These are phyloP conservation scores for Aureobasidium leucospermi DNA, from an alignment of 2,329 filamentous ascomycete species.

Conservation along the genomic window DNA sequence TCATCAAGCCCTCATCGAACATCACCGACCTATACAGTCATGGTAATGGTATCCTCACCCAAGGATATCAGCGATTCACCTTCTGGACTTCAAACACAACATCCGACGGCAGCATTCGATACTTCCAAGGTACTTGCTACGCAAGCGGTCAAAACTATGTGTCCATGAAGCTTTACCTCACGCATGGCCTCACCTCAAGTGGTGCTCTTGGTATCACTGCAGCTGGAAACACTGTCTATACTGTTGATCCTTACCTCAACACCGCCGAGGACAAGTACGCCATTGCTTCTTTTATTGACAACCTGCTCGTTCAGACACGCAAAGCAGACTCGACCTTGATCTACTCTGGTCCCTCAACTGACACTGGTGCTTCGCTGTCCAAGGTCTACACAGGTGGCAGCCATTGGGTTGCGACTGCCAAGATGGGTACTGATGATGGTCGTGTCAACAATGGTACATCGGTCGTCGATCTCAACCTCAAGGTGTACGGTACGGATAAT, in stretches of 20 bases:
- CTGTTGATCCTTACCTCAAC: constrained; percentile 45
- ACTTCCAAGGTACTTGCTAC: constrained; percentile 27
- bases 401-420: constrained; percentile 47
- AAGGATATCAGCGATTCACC: constrained; percentile 43
- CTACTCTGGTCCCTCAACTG: constrained; percentile 35
- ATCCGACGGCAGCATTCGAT: constrained; percentile 36
- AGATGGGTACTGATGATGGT: constrained; percentile 53
- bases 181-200: constrained; percentile 45
- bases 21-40: background rate
- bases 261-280: constrained; percentile 36
- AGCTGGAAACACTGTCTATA: constrained; percentile 35
- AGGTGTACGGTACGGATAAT: constrained; percentile 44
- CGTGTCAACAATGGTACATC: constrained; percentile 44
- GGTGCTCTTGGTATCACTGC: constrained; percentile 35
- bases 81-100: constrained; percentile 50
- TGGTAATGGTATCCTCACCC: background rate
- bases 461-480: constrained; percentile 57
- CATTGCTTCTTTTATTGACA: constrained; percentile 40
- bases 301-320: constrained; percentile 27
- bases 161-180: constrained; percentile 52
- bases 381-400: constrained; percentile 17
- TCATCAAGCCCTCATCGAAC: background rate
- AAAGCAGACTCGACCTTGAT: constrained; percentile 26
- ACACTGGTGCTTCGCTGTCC: constrained; percentile 14
- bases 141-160: constrained; percentile 34